Percentiles rank a stretch among this genome's conserved stretches.
Conservation (phyloP, 2,329 filamentous ascomycete species). For the Xylariales sp. region DNA sequence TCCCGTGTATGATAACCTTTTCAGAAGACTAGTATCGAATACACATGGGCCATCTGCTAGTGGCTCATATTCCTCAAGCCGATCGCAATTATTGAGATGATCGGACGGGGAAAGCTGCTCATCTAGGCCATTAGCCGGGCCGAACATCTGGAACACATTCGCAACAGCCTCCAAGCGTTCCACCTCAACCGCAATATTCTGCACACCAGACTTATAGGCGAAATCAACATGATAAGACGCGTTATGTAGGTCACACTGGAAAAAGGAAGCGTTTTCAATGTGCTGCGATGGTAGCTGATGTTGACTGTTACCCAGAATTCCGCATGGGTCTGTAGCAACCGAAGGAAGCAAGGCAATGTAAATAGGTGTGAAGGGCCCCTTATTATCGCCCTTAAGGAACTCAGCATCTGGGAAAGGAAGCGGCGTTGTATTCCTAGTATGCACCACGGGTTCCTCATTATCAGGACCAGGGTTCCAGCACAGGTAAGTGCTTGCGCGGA, state of each 20-base stretch:
- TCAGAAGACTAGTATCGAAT: constrained; percentile 1
- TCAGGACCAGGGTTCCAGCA: constrained; percentile 1
- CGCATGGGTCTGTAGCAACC: background rate
- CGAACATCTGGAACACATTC: background rate
- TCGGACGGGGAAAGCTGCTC: no score
- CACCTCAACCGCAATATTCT: background rate
- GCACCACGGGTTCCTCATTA: background rate
- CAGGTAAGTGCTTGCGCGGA: background rate
- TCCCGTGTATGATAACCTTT: constrained; percentile 5
- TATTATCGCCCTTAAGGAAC: background rate
- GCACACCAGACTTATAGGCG: background rate
- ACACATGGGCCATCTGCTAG: background rate
- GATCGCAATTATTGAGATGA: background rate
- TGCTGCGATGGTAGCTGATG: background rate
- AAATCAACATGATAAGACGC: constrained; percentile 5
- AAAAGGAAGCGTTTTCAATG: background rate
- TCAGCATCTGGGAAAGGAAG: background rate
- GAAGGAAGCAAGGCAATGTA: background rate
- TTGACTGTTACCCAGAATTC: background rate
- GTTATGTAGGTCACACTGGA: background rate
- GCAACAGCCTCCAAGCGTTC: background rate
- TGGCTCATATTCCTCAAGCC: background rate
- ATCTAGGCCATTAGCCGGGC: background rate
- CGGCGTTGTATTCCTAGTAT: background rate
- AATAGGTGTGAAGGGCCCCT: constrained; percentile 6